phyloP scores from a whole-genome alignment of 441 rosid species.

The Theobroma grandiflorum region DNA sequence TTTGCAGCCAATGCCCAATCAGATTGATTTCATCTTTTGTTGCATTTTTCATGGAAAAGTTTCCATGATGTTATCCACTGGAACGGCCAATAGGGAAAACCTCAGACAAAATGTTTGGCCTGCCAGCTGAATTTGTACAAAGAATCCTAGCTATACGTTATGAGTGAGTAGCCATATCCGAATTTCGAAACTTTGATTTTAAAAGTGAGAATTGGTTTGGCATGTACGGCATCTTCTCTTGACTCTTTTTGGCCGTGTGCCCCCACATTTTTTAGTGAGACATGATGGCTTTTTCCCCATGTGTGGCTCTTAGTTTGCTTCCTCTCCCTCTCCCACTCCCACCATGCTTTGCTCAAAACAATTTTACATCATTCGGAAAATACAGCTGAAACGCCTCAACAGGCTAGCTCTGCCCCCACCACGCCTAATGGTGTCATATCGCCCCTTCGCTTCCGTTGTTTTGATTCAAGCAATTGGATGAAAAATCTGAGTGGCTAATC shows the following conservation, averaged over 20 bases:
- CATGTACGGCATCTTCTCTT: neutral
- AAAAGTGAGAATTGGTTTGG: neutral
- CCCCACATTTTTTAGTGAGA: conserved; percentile 14
- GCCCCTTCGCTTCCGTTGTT: conserved; percentile 16
- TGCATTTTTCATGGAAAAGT: too few relatives aligned
- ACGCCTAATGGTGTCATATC: conserved; percentile 23
- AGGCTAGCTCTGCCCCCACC: conserved; percentile 30
- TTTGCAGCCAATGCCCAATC: too few relatives aligned
- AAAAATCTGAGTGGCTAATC: conserved; percentile 21
- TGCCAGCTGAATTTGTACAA: conserved; percentile 7
- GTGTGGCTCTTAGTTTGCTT: conserved; percentile 19
- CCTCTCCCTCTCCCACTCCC: neutral
- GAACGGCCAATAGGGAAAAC: neutral
- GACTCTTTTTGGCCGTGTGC: neutral
- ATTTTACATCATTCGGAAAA: conserved; percentile 18
- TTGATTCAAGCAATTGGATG: conserved; percentile 19
- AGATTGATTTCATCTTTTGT: too few relatives aligned
- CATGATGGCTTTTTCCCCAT: conserved; percentile 16
- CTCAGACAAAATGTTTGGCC: conserved; percentile 1
- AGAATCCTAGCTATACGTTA: conserved; percentile 2
- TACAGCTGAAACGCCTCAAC: neutral
- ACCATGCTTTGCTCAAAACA: conserved; percentile 8
- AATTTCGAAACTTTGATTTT: conserved; percentile 4
- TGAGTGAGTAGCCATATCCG: neutral
- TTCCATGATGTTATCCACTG: neutral